Conservation (phyloP, 2,329 filamentous ascomycete species). For the Orbilia quercus region DNA sequence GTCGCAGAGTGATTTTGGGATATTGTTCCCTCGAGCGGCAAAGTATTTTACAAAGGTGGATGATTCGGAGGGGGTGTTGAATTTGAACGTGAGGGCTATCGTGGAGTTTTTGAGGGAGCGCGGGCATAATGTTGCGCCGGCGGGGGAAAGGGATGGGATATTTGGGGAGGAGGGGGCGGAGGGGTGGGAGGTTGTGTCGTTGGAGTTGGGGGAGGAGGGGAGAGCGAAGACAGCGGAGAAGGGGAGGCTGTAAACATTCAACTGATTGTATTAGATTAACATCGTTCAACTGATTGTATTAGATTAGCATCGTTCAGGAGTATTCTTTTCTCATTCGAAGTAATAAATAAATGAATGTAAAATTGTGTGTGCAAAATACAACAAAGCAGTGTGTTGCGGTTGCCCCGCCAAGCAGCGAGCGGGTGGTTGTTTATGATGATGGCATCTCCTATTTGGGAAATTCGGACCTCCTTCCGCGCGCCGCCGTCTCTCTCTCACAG, state of each 20-base stretch:
- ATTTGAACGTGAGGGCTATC: conserved; percentile 71
- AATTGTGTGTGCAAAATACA: too few species aligned
- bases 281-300: too few species aligned
- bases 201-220: conserved; percentile 62
- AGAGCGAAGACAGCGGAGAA: conserved; percentile 41
- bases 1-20: conserved; percentile 83
- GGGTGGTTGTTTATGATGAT: conserved; percentile 20
- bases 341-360: too few species aligned
- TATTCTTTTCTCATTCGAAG: too few species aligned
- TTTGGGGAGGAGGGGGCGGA: conserved; percentile 64
- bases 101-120: conserved; percentile 64
- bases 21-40: conserved; percentile 80
- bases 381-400: too few species aligned
- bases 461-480: conserved; percentile 34
- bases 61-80: conserved; percentile 70
- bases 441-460: conserved; percentile 31
- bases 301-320: too few species aligned
- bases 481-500: neutral
- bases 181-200: conserved; percentile 59
- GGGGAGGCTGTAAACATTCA: neutral
- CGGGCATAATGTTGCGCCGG: conserved; percentile 23
- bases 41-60: conserved; percentile 70
- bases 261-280: neutral
- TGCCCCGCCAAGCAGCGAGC: conserved; percentile 2
- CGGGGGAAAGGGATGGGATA: conserved; percentile 66